Evolutionary conservation across 1,139 yeast species (phyloP), one percentile per base, ranked within the genome.

Genomic region (Nadsonia commutata): DNA sequence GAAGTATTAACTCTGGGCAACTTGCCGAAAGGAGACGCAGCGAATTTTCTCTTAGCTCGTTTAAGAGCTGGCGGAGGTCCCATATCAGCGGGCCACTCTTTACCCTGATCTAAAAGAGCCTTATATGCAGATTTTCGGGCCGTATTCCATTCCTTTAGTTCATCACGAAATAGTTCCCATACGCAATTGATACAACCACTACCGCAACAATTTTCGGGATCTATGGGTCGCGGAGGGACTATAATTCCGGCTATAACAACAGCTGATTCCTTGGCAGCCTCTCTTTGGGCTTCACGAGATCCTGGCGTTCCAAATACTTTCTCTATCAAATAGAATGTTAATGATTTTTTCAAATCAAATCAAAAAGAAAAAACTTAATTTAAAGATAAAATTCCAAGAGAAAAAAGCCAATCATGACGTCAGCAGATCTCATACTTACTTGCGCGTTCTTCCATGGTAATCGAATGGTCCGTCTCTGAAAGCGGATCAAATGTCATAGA

Each of bases 201-300:
- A 95, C 86, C 86, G 60, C 98, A 90, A 60, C 98, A 90, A 59
- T 88, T 86, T 54, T 86, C 94, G 2, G 97, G 97, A 54, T 85
- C 95, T 4, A 66, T 68, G 1, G 98, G 98, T 55, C 71, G 72
- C 17, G 73, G 75, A 2, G 95, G 95, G 0, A 90, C 94, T 2
- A 59, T 59, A 0, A 88, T 65, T 0, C 96, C 96, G 0, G 78
- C 88, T 5, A 88, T 59, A 4, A 51, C 48, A 23, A 63, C 51
- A 1, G 64, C 55, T 37, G 53, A 48, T 2, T 48, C 43, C 42
- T 51, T 52, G 8, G 63, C 62, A 21, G 52, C 60, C 20, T 45
- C 45, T 8, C 59, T 50, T 19, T 60, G 54, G 31, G 53, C 57
- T 23, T 60, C 60, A 20, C 70, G 56, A 13, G 63, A 56, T 2